Evolutionary conservation across 2,329 filamentous ascomycete species (phyloP), one percentile per base, ranked within the genome.

Genomic region (Xylaria sp.): DNA sequence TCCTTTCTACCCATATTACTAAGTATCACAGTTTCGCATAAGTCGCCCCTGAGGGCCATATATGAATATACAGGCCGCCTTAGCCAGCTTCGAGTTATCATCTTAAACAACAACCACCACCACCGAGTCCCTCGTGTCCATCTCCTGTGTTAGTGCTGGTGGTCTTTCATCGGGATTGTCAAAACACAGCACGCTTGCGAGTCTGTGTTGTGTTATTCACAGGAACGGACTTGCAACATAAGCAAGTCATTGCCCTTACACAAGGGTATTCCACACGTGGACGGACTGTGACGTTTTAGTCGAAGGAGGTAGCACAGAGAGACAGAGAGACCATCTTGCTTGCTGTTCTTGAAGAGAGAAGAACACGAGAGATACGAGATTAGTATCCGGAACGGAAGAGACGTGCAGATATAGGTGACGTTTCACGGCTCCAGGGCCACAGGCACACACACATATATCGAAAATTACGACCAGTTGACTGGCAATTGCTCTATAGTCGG

Each of bases 381-480:
- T 34, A 18, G 46, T 39, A 56, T 30, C 16, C 30, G 44, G 39
- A 55, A 52, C 60, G 19, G 19, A 53, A 56, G 30, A 48, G 50
- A 47, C 34, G 49, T 55, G 52, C 50, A 53, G 35, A 58, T 49
- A 62, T 37, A 59, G 44, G 52, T 19, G 50, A 55, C 50, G 60
- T 62, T 23, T 53, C 54, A 59, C 59, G 48, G 30, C 52, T 51
- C 52, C 23, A 46, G 42, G 30, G n/a, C 18, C 34, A 55, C 47
- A 47, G 42, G 4, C 50, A 58, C 44, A 52, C 35, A 16, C 23
- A 51, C 4, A 59, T 50, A 2, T 30, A 30, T 30, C 23, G 4
- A 30, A 30, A 30, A 30, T 30, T 30, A 30, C 23, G 23, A 61
- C 35, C 19, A 42, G 52, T 55, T 50, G 42, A 47, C 59, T 54